Evolutionary conservation across 2,329 filamentous ascomycete species (phyloP), one percentile per base, ranked within the genome.

Genomic region (Blastomyces gilchristii): DNA sequence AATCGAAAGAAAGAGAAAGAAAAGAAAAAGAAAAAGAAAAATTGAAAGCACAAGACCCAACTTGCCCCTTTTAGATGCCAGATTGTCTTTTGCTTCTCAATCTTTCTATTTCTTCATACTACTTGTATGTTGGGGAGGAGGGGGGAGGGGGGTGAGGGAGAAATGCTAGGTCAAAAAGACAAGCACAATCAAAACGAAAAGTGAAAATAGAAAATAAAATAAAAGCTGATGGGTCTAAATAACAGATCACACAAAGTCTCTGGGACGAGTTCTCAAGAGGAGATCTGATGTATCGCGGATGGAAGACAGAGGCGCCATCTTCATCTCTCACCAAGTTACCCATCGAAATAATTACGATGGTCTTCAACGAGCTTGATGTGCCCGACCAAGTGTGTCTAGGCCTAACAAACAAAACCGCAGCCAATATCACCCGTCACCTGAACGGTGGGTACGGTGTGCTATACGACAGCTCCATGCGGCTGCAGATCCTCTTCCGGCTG

Each of bases 401-500:
- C 1, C 58, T 66, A 31, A 62, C 64, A 7, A 59, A 34, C 16
- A 67, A 67, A 50, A 16, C 37, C 16, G 41, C 66, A 18, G 64
- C 63, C 28, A 58, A 58, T 18, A 52, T 58, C 3, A 58, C 43
- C 54, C 41, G 34, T 22, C 28, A n/a, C 31, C 45, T 62, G 9
- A 63, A 63, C 41, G 45, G 56, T 9, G 22, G 28, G 5, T 25
- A 53, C 16, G 53, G 57, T 7, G 47, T 67, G 12, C 43, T 50
- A 37, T 67, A 67, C 49, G 62, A 16, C 56, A 41, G 47, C 11
- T 56, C 28, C 3, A 59, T 61, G 18, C 61, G 52, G 25, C 53
- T 65, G 31, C 64, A 60, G 39, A 60, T 65, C 25, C 52, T 67
- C 18, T 66, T 61, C 61, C 58, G 63, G 16, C 45, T 66, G 16